A percentile compares a stretch with the other conserved stretches of the same genome.
Conservation (phyloP, 805 yeast genomes). For the Yamadazyma philogaea region DNA sequence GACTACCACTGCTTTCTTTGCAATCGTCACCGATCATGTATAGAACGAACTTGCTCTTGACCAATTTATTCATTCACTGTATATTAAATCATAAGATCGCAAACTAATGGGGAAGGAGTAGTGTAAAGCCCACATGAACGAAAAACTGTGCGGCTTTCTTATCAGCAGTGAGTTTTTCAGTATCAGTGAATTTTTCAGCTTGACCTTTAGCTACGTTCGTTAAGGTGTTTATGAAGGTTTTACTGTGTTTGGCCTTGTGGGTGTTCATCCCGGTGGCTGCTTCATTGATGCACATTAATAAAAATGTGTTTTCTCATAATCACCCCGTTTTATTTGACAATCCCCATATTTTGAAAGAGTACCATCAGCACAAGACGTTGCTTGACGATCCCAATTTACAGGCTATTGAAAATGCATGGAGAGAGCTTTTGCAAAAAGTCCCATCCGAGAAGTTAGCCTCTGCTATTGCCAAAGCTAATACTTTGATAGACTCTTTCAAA, state of each 20-base stretch:
- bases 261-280: background rate
- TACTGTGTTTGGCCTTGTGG: background rate
- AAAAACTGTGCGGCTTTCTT: too few relatives aligned
- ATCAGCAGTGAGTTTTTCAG: too few relatives aligned
- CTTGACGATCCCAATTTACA: conserved; percentile 1
- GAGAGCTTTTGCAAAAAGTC: background rate
- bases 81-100: too few relatives aligned
- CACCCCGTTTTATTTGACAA: conserved; percentile 11
- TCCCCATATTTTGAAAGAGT: conserved; percentile 11
- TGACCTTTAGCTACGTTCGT: too few relatives aligned
- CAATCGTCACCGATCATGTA: too few relatives aligned
- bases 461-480: conserved; percentile 1
- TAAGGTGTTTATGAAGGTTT: too few relatives aligned
- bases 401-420: conserved; percentile 1
- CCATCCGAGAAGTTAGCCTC: conserved; percentile 2
- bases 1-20: too few relatives aligned
- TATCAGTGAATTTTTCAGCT: too few relatives aligned
- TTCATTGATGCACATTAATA: background rate
- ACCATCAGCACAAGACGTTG: conserved; percentile 5
- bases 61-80: too few relatives aligned
- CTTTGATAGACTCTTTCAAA: background rate
- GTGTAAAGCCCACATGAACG: too few relatives aligned
- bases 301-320: conserved; percentile 9
- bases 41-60: too few relatives aligned
- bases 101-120: too few relatives aligned